A percentile compares a stretch with the other conserved stretches of the same genome.
Conservation (phyloP, 495 filamentous ascomycete species). For the Penicillium salamii region DNA sequence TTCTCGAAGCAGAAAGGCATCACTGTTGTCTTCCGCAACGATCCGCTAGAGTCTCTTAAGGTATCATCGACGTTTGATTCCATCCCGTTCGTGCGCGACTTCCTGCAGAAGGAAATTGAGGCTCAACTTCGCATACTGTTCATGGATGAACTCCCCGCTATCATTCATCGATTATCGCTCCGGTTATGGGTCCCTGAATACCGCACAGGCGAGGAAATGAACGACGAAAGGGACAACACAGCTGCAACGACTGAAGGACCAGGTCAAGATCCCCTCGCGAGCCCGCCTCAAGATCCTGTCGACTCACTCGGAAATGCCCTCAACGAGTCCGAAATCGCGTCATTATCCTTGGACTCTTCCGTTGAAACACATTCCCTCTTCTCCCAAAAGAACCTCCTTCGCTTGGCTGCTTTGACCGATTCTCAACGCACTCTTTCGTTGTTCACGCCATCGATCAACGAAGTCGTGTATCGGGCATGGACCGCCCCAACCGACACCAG, state of each 20-base stretch:
- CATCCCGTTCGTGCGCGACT: constrained; percentile 96
- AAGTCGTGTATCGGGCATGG: constrained; percentile 90
- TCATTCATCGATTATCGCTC: constrained; percentile 89
- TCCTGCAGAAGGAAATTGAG: constrained; percentile 95
- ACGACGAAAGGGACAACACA: constrained; percentile 26
- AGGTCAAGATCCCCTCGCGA: constrained; percentile 73
- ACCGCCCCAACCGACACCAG: constrained; percentile 72
- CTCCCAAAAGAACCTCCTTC: constrained; percentile 84
- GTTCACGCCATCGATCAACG: constrained; percentile 77
- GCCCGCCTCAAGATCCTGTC: constrained; percentile 73
- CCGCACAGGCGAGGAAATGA: constrained; percentile 56
- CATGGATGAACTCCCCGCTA: constrained; percentile 96
- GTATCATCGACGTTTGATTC: constrained; percentile 98
- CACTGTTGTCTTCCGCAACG: constrained; percentile 95
- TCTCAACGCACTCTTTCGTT: constrained; percentile 85
- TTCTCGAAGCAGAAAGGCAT: constrained; percentile 97
- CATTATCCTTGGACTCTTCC: constrained; percentile 69
- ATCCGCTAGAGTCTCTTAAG: constrained; percentile 95
- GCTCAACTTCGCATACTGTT: constrained; percentile 86
- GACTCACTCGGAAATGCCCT: constrained; percentile 73
- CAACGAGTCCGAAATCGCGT: constrained; percentile 68
- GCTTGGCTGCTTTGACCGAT: constrained; percentile 70
- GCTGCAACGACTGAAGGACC: constrained; percentile 36
- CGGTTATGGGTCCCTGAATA: constrained; percentile 89
- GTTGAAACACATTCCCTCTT: constrained; percentile 80